phyloP scores from a whole-genome alignment of 352 stramenopile species.

The Globisporangium iwayamae region DNA sequence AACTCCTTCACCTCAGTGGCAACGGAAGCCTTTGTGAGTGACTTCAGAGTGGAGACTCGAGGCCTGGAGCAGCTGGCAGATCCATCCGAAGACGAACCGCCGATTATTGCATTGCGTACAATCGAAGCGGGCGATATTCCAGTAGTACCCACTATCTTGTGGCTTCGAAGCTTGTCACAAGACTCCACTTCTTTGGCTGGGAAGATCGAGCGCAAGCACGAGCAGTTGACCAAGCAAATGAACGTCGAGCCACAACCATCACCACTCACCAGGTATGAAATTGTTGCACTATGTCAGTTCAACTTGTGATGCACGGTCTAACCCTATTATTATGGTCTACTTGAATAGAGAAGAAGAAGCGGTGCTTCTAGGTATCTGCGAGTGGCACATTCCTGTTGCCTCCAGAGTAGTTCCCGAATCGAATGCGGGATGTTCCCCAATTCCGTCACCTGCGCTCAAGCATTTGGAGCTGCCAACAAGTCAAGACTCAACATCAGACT shows the following conservation, averaged over 20 bases:
- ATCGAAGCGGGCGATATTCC: not conserved
- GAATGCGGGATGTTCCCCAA: not conserved
- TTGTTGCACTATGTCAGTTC: not conserved
- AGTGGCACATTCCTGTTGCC: not conserved
- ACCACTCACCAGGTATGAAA: not conserved
- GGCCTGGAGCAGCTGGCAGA: not conserved
- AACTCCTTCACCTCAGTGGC: not conserved
- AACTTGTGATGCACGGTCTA: not conserved
- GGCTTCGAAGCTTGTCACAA: not conserved
- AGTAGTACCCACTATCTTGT: not conserved
- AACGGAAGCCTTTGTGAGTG: not conserved
- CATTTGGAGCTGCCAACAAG: conserved; percentile 1
- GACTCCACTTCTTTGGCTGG: not conserved
- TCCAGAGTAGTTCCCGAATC: not conserved
- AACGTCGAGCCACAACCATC: not conserved
- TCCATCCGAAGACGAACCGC: not conserved
- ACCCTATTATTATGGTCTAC: not conserved
- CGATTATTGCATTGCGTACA: not conserved
- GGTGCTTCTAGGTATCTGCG: not conserved
- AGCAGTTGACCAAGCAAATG: not conserved
- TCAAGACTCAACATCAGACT: not conserved
- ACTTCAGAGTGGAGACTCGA: not conserved
- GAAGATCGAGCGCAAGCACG: not conserved
- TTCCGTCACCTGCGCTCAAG: not conserved
- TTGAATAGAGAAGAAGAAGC: conserved; percentile 7